Conservation (phyloP, 495 filamentous ascomycete genomes). For the Trypethelium eluteriae region DNA sequence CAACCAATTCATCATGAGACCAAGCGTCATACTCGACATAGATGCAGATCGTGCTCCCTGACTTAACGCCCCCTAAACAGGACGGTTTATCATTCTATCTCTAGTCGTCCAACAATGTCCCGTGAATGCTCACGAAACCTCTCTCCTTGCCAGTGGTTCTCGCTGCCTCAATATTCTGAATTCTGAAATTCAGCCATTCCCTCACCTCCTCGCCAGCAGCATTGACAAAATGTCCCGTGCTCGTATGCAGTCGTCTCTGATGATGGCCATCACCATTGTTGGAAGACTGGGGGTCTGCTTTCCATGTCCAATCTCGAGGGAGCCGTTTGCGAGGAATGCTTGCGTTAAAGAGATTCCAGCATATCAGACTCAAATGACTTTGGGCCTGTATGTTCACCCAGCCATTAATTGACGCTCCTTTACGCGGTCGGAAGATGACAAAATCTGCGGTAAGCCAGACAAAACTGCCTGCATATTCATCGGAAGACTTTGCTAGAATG, state of each 20-base stretch:
- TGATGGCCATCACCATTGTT: slow-evolving; percentile 20
- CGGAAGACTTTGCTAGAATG: slow-evolving; percentile 48
- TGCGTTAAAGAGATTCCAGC: slow-evolving; percentile 69
- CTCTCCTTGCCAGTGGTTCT: slow-evolving; percentile 44
- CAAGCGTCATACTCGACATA: too few species aligned
- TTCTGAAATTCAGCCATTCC: slow-evolving; percentile 53
- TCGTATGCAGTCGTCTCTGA: slow-evolving; percentile 22
- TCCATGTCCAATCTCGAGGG: slow-evolving; percentile 61
- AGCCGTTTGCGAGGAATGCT: slow-evolving; percentile 59
- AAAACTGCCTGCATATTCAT: slow-evolving; percentile 62
- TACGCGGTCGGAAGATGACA: slow-evolving; percentile 57
- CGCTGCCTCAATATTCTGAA: slow-evolving; percentile 56
- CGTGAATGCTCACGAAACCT: slow-evolving; percentile 61
- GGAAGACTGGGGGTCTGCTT: slow-evolving; percentile 7
- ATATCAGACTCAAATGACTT: slow-evolving; percentile 61
- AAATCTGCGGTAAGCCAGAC: slow-evolving; percentile 70
- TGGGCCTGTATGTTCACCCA: slow-evolving; percentile 67
- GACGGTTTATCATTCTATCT: too few species aligned
- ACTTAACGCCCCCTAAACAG: too few species aligned
- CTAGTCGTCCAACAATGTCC: slow-evolving; percentile 49
- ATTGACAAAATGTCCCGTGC: slow-evolving; percentile 55
- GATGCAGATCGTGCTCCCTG: too few species aligned
- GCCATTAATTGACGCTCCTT: slow-evolving; percentile 53
- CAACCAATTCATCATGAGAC: too few species aligned
- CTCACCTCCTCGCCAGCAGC: slow-evolving; percentile 53